Conservation (phyloP, 2,329 filamentous ascomycete species). For the Arthrobotrys iridis region DNA sequence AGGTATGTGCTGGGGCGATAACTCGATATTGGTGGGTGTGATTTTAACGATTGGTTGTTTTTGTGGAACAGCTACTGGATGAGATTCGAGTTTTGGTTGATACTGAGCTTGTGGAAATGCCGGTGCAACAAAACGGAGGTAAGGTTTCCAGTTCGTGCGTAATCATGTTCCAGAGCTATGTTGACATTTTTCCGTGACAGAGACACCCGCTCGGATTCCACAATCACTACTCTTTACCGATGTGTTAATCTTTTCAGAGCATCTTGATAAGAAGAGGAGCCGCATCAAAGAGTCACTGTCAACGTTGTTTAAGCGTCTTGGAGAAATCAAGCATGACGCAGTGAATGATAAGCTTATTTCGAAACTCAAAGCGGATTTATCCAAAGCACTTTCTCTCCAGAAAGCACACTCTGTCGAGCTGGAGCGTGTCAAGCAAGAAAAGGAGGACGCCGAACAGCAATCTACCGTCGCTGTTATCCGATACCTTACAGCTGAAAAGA, state of each 20-base stretch:
- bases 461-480: slow-evolving; percentile 87
- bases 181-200: slow-evolving; percentile 37
- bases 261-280: slow-evolving; percentile 79
- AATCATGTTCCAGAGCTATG: slow-evolving; percentile 60
- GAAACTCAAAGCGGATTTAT: slow-evolving; percentile 78
- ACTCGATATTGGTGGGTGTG: background rate
- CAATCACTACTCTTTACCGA: slow-evolving; percentile 70
- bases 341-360: slow-evolving; percentile 71
- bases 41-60: slow-evolving; percentile 57
- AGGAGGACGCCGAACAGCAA: slow-evolving; percentile 84
- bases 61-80: slow-evolving; percentile 69
- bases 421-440: slow-evolving; percentile 78
- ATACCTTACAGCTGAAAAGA: slow-evolving; percentile 95
- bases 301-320: slow-evolving; percentile 72
- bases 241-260: slow-evolving; percentile 78
- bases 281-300: slow-evolving; percentile 77
- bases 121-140: slow-evolving; percentile 64
- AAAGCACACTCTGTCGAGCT: slow-evolving; percentile 82
- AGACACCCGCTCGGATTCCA: slow-evolving; percentile 3
- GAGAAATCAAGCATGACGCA: slow-evolving; percentile 59
- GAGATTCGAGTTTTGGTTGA: slow-evolving; percentile 70
- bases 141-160: slow-evolving; percentile 47
- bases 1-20: slow-evolving; percentile 76
- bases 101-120: slow-evolving; percentile 64
- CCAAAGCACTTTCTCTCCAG: slow-evolving; percentile 78